Evolutionary conservation across 2,329 filamentous ascomycete species (phyloP), one percentile per base, ranked within the genome.

Genomic region (Penicillium sp.): DNA sequence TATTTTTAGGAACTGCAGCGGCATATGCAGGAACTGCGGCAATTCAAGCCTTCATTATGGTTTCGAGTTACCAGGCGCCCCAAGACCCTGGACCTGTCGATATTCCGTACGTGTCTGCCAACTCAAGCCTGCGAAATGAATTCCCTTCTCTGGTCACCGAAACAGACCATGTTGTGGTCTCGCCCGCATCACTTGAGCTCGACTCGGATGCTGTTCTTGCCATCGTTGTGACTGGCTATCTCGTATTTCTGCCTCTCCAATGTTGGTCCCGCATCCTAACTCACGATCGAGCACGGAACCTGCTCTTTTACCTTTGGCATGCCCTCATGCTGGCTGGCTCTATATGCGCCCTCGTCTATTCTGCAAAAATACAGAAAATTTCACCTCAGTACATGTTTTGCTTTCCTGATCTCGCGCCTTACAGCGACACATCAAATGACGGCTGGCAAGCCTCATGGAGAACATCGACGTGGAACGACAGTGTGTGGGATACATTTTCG

Each of bases 161-260:
- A 4, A 61, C 56, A 9, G 47, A 58, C 13, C 25, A 54, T 9
- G 27, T 73, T 6, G 15, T 53, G 8, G n/a, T 73, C 13, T 63
- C 63, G n/a, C 71, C 71, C 0, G 70, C 62, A 6, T 64, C 71
- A 4, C 46, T 71, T 6, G 71, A 73, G 35, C 61, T 73, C 2
- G 71, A 73, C 37, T 63, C 65, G 3, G 71, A 73, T 56, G 71
- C 71, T 5, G 67, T 73, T 8, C 62, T 70, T n/a, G 70, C 69
- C 6, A 69, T 73, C 6, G 71, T 73, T 4, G 62, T 73, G 23
- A 73, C 71, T 1, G 70, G 68, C 2, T 73, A 73, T 48, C 68
- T 73, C 6, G 67, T 73, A 17, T 72, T 73, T 38, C 57, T 73
- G 4, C 71, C 71, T 2, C 50, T 73, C 13, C 71, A 73, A 55